These are phyloP conservation scores for Paecilomyces niveus DNA, from an alignment of 2,329 filamentous ascomycete genomes.

Conservation along the genomic window DNA sequence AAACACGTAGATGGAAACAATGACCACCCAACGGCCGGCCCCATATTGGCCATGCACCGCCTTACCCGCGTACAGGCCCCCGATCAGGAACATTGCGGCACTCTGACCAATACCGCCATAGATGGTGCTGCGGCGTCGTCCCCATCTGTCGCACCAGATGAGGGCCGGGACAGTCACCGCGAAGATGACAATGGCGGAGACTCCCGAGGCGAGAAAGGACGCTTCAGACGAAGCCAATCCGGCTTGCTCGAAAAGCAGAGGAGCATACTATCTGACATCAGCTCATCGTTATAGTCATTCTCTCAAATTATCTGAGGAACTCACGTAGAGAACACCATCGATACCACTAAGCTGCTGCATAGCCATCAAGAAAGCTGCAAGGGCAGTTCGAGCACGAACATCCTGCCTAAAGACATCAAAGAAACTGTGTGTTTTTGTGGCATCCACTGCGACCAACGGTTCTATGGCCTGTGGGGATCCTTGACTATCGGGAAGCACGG, in stretches of 20 bases:
- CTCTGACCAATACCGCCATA: slow-evolving; percentile 47
- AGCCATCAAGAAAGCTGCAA: slow-evolving; percentile 52
- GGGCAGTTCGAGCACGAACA: slow-evolving; percentile 41
- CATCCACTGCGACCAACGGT: background rate
- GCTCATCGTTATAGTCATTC: background rate
- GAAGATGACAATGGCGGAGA: slow-evolving; percentile 54
- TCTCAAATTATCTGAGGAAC: slow-evolving; percentile 11
- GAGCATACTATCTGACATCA: slow-evolving; percentile 45
- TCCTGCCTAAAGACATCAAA: slow-evolving; percentile 28
- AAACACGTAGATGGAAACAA: slow-evolving; percentile 21
- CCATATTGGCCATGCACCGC: slow-evolving; percentile 17
- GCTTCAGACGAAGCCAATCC: slow-evolving; percentile 49
- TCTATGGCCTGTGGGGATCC: too few species aligned
- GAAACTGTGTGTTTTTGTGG: background rate
- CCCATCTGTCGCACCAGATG: slow-evolving; percentile 52
- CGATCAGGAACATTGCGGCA: slow-evolving; percentile 29
- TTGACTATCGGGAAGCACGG: too few species aligned
- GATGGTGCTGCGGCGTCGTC: slow-evolving; percentile 48
- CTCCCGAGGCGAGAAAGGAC: slow-evolving; percentile 54
- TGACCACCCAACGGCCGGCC: slow-evolving; percentile 23
- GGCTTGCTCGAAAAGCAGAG: slow-evolving; percentile 53
- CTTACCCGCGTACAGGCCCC: slow-evolving; percentile 20
- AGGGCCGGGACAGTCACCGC: slow-evolving; percentile 51
- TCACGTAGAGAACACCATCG: slow-evolving; percentile 47
- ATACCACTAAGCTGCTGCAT: slow-evolving; percentile 58